phyloP scores from a whole-genome alignment of 306 rosid genomes.

The Rosa persica region DNA sequence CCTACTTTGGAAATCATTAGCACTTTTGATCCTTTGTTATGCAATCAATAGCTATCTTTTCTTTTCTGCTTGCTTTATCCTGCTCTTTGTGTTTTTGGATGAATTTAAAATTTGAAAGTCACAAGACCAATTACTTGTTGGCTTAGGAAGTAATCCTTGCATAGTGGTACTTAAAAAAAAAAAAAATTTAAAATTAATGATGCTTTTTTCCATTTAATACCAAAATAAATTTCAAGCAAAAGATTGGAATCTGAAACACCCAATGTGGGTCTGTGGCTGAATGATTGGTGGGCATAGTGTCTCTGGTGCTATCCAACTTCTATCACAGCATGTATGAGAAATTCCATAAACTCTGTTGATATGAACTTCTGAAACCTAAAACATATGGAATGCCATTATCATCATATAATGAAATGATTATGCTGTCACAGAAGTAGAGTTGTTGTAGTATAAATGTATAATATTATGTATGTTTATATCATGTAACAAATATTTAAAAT shows the following conservation, averaged over 20 bases:
- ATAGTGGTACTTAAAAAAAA: background rate
- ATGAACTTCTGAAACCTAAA: background rate
- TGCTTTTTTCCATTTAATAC: background rate
- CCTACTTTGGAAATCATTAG: constrained; percentile 56
- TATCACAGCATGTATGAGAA: background rate
- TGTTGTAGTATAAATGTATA: too few relatives aligned
- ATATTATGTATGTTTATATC: too few relatives aligned
- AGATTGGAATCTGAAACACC: background rate
- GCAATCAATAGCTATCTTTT: constrained; percentile 37
- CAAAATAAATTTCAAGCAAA: background rate
- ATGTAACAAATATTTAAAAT: too few relatives aligned
- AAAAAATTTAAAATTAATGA: too few relatives aligned
- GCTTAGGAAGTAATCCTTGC: background rate
- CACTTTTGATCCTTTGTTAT: constrained; percentile 50
- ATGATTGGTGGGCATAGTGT: background rate
- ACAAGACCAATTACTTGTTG: background rate
- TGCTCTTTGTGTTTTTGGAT: background rate
- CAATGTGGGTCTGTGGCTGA: background rate
- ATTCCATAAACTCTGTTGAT: background rate
- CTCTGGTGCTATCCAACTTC: background rate
- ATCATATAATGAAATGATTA: background rate
- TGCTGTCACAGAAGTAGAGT: background rate
- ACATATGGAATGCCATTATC: background rate
- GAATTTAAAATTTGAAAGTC: constrained; percentile 11
- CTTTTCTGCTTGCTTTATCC: constrained; percentile 20